Evolutionary conservation across 2,329 filamentous ascomycete genomes (phyloP).

Genomic region (Aureobasidium vineae): DNA sequence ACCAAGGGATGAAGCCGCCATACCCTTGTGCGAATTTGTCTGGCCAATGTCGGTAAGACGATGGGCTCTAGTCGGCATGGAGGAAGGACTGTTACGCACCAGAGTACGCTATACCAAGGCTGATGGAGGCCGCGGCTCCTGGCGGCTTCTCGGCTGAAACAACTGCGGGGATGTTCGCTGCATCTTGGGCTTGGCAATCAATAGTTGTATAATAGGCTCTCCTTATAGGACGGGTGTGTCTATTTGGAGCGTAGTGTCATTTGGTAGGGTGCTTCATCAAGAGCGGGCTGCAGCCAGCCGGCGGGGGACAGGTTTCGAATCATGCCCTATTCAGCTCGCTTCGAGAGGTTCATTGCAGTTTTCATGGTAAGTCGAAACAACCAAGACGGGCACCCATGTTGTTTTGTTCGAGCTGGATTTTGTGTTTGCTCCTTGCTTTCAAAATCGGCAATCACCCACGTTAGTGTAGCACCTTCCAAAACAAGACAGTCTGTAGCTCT

Average conservation of each 20-base stretch:
- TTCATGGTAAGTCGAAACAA: not conserved
- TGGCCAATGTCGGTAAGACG: not conserved
- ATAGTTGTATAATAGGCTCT: not conserved
- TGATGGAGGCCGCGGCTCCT: not conserved
- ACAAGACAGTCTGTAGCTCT: not conserved
- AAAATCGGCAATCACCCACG: not conserved
- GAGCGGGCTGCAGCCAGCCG: constrained; percentile 1
- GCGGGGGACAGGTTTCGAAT: not conserved
- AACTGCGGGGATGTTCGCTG: constrained; percentile 3
- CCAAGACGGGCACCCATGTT: not conserved
- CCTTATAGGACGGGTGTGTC: not conserved
- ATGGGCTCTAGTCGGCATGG: not conserved
- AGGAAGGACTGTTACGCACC: constrained; percentile 5
- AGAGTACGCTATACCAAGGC: not conserved
- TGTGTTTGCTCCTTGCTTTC: not conserved
- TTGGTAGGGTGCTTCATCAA: not conserved
- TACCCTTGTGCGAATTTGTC: not conserved
- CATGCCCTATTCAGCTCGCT: not conserved
- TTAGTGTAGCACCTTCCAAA: not conserved
- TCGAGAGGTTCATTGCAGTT: not conserved
- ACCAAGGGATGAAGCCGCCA: not conserved
- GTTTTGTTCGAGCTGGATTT: not conserved
- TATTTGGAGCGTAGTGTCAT: not conserved
- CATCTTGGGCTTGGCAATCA: constrained; percentile 4
- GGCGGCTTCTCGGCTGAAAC: constrained; percentile 15